These are phyloP conservation scores for Onygenales sp. DNA, from an alignment of 2,329 filamentous ascomycete species.

Conservation along the genomic window DNA sequence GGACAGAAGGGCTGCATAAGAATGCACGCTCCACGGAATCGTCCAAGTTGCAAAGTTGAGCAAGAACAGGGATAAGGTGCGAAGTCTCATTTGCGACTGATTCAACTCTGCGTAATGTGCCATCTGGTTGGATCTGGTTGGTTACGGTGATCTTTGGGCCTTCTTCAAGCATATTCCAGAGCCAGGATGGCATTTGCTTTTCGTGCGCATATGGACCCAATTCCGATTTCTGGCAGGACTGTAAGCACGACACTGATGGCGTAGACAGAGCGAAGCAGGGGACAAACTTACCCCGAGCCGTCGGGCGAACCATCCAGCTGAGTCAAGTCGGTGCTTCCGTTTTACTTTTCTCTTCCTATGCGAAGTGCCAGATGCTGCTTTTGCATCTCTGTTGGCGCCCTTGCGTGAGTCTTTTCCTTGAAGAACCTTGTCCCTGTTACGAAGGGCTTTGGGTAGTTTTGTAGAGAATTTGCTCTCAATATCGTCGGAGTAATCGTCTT, in stretches of 20 bases:
- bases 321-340: not conserved
- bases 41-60: conserved; percentile 57
- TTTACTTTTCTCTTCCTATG: conserved; percentile 15
- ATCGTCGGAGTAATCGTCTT: conserved; percentile 5
- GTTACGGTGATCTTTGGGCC: conserved; percentile 47
- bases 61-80: conserved; percentile 54
- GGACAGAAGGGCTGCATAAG: conserved; percentile 64
- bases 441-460: conserved; percentile 13
- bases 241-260: not conserved
- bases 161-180: conserved; percentile 52
- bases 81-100: conserved; percentile 38
- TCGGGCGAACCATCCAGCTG: conserved; percentile 4
- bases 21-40: conserved; percentile 59
- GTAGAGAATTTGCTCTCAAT: conserved; percentile 13
- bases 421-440: conserved; percentile 16
- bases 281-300: conserved; percentile 14
- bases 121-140: conserved; percentile 40
- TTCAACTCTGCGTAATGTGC: conserved; percentile 32
- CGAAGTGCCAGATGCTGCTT: conserved; percentile 15
- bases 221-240: conserved; percentile 41
- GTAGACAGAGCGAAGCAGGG: no score
- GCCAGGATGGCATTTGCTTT: conserved; percentile 62
- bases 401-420: conserved; percentile 11
- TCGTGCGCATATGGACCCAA: conserved; percentile 66
- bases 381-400: conserved; percentile 22